Base-by-base conservation (phyloP, 148 eudicot genomes). In the Camellia sinensis region DNA sequence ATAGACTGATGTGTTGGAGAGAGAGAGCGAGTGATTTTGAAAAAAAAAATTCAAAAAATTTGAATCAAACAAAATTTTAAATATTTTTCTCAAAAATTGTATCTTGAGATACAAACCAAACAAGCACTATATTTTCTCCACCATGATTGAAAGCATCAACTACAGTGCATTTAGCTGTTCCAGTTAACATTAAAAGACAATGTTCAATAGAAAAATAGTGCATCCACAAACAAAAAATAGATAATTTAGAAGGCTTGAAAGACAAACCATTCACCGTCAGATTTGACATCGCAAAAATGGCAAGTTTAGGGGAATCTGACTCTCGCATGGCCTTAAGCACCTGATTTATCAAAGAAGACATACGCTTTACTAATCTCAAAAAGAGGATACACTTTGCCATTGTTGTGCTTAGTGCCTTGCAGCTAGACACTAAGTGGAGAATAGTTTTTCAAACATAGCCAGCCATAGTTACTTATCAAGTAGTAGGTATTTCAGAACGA, bases 241-340 rank as follows among this genome's bases (percentile, higher is more conserved):
- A 72, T 78, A 4, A 29, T 29, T 81, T 6, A 73, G 77, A 77
- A 21, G n/a, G 76, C 17, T 64, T 63, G 19, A 63, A 71, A 73
- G 44, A 82, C 93, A 81, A 81, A 96, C 99, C 99, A 71, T 96
- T 96, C 80, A 76, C 70, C 52, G 97, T 96, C 52, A 97, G 99
- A 90, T 96, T 96, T 81, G 99, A 96, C 99, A 96, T 96, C 13
- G 99, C 97, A 86, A 96, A 96, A 46, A 96, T 91, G 81, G 98
- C 97, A 85, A 97, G 99, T 83, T 88, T 93, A 70, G 85, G 75
- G 80, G 92, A 89, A 74, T 91, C 94, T 37, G 99, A 93, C 69
- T 94, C 97, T 82, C 79, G 75, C 99, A 96, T 92, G 83, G 99
- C 99, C 85, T 87, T 92, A 63, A 96, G 89, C 50, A 92, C 97